phyloP scores from a whole-genome alignment of 306 rosid genomes.

The Gleditsia sinensis region DNA sequence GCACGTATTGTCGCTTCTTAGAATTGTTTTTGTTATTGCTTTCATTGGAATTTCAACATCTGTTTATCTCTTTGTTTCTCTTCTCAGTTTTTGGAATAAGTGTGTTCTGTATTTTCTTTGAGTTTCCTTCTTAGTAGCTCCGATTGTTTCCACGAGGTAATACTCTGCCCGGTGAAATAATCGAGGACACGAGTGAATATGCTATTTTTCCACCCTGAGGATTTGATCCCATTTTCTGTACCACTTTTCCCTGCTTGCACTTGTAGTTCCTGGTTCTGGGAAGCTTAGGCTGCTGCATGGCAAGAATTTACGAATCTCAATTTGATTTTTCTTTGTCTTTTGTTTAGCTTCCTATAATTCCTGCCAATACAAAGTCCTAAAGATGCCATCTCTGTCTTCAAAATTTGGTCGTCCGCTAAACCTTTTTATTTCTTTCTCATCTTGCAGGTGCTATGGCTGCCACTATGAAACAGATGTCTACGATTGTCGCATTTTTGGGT shows the following conservation, averaged over 20 bases:
- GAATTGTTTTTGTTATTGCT: neutral
- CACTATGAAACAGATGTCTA: slow-evolving; percentile 40
- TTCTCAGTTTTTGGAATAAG: neutral
- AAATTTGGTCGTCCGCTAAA: neutral
- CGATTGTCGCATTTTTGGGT: neutral
- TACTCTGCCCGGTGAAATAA: neutral
- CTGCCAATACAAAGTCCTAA: neutral
- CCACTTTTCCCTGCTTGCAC: neutral
- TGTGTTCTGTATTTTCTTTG: neutral
- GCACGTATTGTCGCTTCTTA: neutral
- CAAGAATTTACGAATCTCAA: neutral
- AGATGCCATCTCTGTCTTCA: neutral
- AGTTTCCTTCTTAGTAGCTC: neutral
- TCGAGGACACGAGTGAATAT: too few relatives aligned
- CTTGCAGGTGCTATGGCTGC: slow-evolving; percentile 35
- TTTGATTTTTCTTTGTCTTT: neutral
- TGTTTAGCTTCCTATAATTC: neutral
- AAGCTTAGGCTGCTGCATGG: neutral
- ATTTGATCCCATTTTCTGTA: too few relatives aligned
- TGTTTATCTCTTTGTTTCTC: neutral
- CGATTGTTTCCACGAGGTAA: neutral
- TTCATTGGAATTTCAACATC: neutral
- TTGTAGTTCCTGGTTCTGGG: too few relatives aligned
- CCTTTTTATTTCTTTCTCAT: neutral
- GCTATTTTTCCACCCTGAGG: neutral